Evolutionary conservation across 306 rosid genomes (phyloP).

Genomic region (Prunus dulcis): DNA sequence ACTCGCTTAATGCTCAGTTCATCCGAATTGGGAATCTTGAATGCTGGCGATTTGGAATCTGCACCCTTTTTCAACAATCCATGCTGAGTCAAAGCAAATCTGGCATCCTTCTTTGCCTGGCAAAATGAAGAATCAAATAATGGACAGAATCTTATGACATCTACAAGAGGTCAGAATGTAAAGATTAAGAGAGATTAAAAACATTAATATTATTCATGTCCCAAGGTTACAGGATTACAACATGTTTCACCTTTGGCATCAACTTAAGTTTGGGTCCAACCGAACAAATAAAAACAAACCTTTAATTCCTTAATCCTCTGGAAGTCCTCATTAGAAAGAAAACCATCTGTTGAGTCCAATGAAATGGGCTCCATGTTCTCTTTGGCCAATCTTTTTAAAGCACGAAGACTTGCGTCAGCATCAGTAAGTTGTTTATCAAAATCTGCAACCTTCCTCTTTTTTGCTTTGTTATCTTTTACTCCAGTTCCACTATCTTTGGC

Average conservation of each 20-base stretch:
- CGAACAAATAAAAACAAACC: slow-evolving; percentile 33
- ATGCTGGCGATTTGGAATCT: slow-evolving; percentile 25
- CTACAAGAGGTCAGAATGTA: not conserved
- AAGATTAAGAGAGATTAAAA: not conserved
- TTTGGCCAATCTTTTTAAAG: slow-evolving; percentile 68
- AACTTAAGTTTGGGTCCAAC: not conserved
- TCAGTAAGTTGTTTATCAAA: slow-evolving; percentile 50
- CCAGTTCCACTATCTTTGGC: slow-evolving; percentile 27
- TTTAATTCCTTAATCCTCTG: slow-evolving; percentile 64
- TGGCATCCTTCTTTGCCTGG: slow-evolving; percentile 67
- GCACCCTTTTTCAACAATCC: slow-evolving; percentile 47
- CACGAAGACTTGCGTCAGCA: slow-evolving; percentile 81
- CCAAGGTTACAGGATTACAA: not conserved
- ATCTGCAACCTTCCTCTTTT: slow-evolving; percentile 64
- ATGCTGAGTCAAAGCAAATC: slow-evolving; percentile 54
- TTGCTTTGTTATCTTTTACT: slow-evolving; percentile 32
- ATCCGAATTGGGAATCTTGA: slow-evolving; percentile 56
- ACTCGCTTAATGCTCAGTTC: slow-evolving; percentile 62
- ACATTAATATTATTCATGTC: not conserved
- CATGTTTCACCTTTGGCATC: not conserved
- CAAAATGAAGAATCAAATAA: slow-evolving; percentile 21
- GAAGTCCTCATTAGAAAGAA: slow-evolving; percentile 91
- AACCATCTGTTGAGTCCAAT: slow-evolving; percentile 52
- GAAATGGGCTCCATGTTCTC: slow-evolving; percentile 12
- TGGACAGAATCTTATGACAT: not conserved